Evolutionary conservation across 179 eudicot genomes (phyloP), one percentile per base, ranked within the genome.

Genomic region (Corrigiola litoralis): DNA sequence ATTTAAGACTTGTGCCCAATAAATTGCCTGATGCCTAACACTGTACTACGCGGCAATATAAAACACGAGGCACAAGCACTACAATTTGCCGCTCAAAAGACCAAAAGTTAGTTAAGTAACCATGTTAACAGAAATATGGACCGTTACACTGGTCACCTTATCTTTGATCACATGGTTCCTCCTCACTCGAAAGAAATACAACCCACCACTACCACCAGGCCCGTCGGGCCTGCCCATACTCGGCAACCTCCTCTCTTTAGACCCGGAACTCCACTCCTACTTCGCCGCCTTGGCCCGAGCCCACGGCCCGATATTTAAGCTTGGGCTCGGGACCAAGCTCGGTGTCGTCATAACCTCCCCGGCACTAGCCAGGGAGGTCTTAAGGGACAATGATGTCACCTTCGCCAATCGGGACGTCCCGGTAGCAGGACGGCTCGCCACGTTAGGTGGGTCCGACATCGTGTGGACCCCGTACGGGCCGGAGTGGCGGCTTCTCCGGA

Each of bases 341-440:
- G 80, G 71, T 4, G 42, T 88, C 2, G 74, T 88, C 3, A 53
- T 85, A 54, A 45, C 66, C 67, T 90, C 90, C 0, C 85, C 95
- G 0, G 68, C 69, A 0, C 13, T 59, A 1, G 95, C 95, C 2
- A 75, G 65, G 18, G 82, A 81, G 55, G 81, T 90, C 0, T 82
- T 88, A 13, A 81, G 69, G 36, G 90, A 80, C 31, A 72, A 82
- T 2, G 95, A 88, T 53, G 61, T 66, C 55, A 58, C 65, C 16
- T 90, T 90, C 32, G 88, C 95, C 74, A 86, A 88, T 70, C 87
- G 82, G 0, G 92, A 84, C 50, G 73, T 78, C 14, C 84, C 92
- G 7, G 80, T 36, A 6, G 90, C 88, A 0, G 90, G 70, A 1
- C 36, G 1, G 13, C 72, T 40, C 14, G 71, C 71, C 8, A 6